A percentile compares a stretch with the other conserved stretches of the same genome.
These are phyloP conservation scores for Gossypium anomalum DNA, from an alignment of 345 rosid genomes.

Conservation along the genomic window DNA sequence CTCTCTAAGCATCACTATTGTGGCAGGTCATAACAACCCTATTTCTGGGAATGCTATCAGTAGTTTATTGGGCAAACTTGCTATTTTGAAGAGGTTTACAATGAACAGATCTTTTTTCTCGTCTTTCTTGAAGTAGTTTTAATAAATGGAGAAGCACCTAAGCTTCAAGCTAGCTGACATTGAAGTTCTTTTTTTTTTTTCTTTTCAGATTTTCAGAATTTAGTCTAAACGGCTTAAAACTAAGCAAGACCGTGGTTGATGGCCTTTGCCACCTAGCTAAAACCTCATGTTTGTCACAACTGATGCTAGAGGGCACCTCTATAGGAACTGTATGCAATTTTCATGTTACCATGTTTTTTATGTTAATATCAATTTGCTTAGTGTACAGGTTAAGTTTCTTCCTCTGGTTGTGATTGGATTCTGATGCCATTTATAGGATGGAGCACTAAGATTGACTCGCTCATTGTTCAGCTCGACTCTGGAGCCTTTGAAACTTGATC, in stretches of 20 bases:
- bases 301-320: constrained; percentile 71
- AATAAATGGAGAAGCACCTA: constrained; percentile 11
- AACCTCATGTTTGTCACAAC: constrained; percentile 53
- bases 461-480: constrained; percentile 44
- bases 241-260: constrained; percentile 56
- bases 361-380: background rate
- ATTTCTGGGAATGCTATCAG: constrained; percentile 59
- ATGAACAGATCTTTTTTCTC: constrained; percentile 7
- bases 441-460: constrained; percentile 52
- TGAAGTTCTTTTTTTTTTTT: constrained; percentile 17
- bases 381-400: background rate
- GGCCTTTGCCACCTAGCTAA: constrained; percentile 68
- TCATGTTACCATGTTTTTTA: background rate
- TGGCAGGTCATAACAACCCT: constrained; percentile 65
- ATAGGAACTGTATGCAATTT: constrained; percentile 65
- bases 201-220: constrained; percentile 65
- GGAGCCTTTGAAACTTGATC: constrained; percentile 69
- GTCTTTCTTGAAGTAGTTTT: background rate
- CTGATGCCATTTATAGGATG: constrained; percentile 48
- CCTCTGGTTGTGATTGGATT: constrained; percentile 11
- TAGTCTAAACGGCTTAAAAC: constrained; percentile 73
- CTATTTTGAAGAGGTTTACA: constrained; percentile 55
- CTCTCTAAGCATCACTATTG: constrained; percentile 8
- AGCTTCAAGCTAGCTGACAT: background rate
- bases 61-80: constrained; percentile 58